Evolutionary conservation across 2,329 filamentous ascomycete genomes (phyloP), one percentile per base, ranked within the genome.

Genomic region (Kalmusia sp.): DNA sequence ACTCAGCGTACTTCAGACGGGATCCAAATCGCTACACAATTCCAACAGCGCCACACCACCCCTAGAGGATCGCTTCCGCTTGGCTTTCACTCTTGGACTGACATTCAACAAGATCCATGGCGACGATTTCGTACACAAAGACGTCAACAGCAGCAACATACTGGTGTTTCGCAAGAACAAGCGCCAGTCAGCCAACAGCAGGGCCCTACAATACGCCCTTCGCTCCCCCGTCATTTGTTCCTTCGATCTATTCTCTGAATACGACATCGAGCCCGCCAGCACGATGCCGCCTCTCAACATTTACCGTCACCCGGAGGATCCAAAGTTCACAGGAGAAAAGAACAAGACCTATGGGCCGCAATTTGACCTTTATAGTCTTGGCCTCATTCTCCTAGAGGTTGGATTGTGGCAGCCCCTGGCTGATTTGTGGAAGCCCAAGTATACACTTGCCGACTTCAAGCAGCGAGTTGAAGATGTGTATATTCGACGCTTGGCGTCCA

Each of bases 71-170:
- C 90, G 91, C 63, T 93, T 92, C 65, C 83, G 87, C 12, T 79
- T 93, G 45, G 90, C 90, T 3, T 82, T 89, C 48, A 90, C 91
- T 59, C 79, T 93, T 3, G 84, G 85, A 27, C 87, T 87, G 58
- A 89, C 89, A 3, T 81, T 93, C 28, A 90, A 90, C 64, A 87
- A 89, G 59, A 79, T 93, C 70, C 90, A 93, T 67, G 82, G 83
- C 2, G 81, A 87, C 34, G 84, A 86, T 12, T 84, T 92, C 47
- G 83, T 82, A 6, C 90, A 93, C 70, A 88, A 89, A 4, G 88
- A 89, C 62, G 81, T 93, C 25, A 79, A 83, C 41, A 86, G 86
- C 59, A 82, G 80, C 34, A 90, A 88, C 54, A 81, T 93, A 14
- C 82, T 89, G 0, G 91, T 93, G 47, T 87, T 86, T 49, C 64